Base-by-base conservation (phyloP, 192 early-diverging fungal genomes). In the Linnemannia elongata region DNA sequence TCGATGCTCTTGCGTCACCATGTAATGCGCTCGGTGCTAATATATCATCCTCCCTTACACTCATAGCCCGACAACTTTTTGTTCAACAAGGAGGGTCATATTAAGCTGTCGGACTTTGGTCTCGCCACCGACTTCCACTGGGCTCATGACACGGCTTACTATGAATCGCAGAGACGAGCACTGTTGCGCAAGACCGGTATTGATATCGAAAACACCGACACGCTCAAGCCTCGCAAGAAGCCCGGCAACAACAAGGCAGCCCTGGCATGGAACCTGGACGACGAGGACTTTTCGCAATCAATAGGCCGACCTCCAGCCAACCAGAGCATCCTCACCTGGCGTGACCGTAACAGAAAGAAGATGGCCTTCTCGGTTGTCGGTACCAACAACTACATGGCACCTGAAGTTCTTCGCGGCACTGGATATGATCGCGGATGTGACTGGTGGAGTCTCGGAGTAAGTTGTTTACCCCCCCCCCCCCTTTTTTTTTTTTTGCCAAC, bases 371-470 rank as follows among this genome's bases (percentile, higher is more conserved):
- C 96, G 0, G 93, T 97, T 66, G 97, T 98, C 12, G 97, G 97
- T 12, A 94, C 94, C 42, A 96, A 97, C 49, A 96, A 98, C 88
- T 98, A 98, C 92, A 98, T 98, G 97, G 97, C 97, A 12, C 95
- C 96, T 13, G 97, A 98, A 85, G 93, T 97, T 30, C 90, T 98
- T 69, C 82, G 89, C 17, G 87, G 87, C 35, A 85, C 87, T 27
- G 89, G 89, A 47, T 89, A 89, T 57, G 83, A 90, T 70, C 80
- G 75, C 20, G 84, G 90, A 44, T 94, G 93, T 77, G 94, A 95
- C 81, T 95, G 94, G 94, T 95, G 94, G 94, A 92, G 91, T 52
- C 87, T 94, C 10, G 94, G 94, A n/a, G 93, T 95, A 89, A 80
- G 88, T 85, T 13, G 4, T 7, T 12, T 6, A 30, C 35, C 12